These are phyloP conservation scores for Cytospora leucostoma DNA, from an alignment of 2,329 filamentous ascomycete genomes.

Conservation along the genomic window DNA sequence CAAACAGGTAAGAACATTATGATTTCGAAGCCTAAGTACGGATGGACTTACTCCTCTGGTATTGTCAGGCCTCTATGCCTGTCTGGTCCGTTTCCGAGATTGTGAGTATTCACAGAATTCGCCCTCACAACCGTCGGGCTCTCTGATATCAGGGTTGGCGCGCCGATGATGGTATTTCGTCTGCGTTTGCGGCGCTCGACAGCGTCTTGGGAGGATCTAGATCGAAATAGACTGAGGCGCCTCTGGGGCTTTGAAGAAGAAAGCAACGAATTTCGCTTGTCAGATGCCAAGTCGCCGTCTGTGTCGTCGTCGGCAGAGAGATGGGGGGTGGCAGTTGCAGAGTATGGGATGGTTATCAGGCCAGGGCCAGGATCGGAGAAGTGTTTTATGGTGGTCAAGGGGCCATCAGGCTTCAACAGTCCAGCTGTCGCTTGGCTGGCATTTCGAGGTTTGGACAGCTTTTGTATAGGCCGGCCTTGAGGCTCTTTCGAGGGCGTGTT, in stretches of 20 bases:
- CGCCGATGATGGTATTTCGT: conserved; percentile 37
- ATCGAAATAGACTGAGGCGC: conserved; percentile 39
- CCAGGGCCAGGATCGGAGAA: conserved; percentile 9
- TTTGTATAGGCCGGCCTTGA: conserved; percentile 25
- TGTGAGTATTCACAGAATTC: conserved; percentile 36
- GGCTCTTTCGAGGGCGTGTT: conserved; percentile 25
- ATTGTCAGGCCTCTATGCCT: conserved; percentile 34
- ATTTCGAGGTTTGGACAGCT: conserved; percentile 23
- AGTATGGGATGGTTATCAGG: conserved; percentile 26
- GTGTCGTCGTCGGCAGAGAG: conserved; percentile 11
- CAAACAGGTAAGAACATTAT: conserved; percentile 16
- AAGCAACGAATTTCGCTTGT: conserved; percentile 21
- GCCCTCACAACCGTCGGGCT: conserved; percentile 34
- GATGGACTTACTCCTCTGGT: conserved; percentile 34
- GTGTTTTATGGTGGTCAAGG: background rate
- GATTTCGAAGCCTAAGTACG: background rate
- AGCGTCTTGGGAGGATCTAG: conserved; percentile 38
- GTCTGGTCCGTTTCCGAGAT: conserved; percentile 32
- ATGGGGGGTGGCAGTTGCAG: conserved; percentile 15
- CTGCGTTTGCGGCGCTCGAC: conserved; percentile 29
- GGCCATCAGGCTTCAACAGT: conserved; percentile 17
- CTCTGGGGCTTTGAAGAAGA: conserved; percentile 42
- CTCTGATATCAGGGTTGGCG: conserved; percentile 25
- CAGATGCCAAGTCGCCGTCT: conserved; percentile 30
- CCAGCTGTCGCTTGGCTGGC: conserved; percentile 12